phyloP scores from a whole-genome alignment of 2,329 filamentous ascomycete genomes.

The Verticillium longisporum region DNA sequence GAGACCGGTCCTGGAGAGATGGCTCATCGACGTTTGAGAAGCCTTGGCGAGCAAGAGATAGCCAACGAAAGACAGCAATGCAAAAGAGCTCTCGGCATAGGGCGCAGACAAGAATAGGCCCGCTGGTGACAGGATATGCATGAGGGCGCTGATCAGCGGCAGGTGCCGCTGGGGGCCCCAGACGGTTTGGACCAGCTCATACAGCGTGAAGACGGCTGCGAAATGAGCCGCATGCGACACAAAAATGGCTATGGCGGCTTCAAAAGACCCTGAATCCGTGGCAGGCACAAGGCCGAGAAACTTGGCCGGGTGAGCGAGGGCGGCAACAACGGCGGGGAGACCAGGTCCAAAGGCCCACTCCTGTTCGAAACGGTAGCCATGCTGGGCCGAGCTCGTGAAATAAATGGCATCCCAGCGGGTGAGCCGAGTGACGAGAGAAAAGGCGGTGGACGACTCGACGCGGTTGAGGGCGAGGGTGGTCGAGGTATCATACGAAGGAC shows the following conservation, averaged over 20 bases:
- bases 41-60: slow-evolving; percentile 60
- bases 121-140: slow-evolving; percentile 82
- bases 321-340: slow-evolving; percentile 35
- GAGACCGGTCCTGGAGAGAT: slow-evolving; percentile 33
- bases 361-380: slow-evolving; percentile 69
- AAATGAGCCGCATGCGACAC: slow-evolving; percentile 73
- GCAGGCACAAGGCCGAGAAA: slow-evolving; percentile 14
- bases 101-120: slow-evolving; percentile 86
- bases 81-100: slow-evolving; percentile 75
- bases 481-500: slow-evolving; percentile 73
- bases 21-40: slow-evolving; percentile 26
- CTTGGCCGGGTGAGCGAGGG: slow-evolving; percentile 21
- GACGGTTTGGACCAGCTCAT: slow-evolving; percentile 50
- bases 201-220: slow-evolving; percentile 65
- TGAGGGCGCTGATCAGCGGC: slow-evolving; percentile 60
- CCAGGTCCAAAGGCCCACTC: slow-evolving; percentile 72
- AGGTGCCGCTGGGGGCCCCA: slow-evolving; percentile 25
- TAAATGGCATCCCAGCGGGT: slow-evolving; percentile 80
- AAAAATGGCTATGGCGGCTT: slow-evolving; percentile 51
- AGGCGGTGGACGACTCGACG: slow-evolving; percentile 10
- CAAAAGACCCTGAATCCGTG: slow-evolving; percentile 16
- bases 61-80: slow-evolving; percentile 69
- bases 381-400: slow-evolving; percentile 55
- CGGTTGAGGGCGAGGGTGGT: slow-evolving; percentile 40
- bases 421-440: slow-evolving; percentile 46